phyloP scores from a whole-genome alignment of 768 basidiomycete species.

The Russula brevipes region DNA sequence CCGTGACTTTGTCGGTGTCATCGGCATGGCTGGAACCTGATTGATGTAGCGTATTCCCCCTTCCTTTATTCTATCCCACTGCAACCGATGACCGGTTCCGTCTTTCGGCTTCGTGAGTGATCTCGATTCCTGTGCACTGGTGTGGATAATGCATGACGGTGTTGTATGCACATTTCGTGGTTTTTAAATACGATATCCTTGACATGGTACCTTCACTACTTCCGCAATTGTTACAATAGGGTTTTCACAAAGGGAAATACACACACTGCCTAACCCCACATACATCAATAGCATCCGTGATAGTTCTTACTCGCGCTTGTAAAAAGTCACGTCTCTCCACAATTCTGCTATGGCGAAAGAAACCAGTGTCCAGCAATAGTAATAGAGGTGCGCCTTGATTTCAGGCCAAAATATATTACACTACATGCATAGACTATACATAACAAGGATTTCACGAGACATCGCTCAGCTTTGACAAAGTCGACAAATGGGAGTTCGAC shows the following conservation, averaged over 20 bases:
- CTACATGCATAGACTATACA: background rate
- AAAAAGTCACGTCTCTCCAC: no score
- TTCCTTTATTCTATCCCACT: background rate
- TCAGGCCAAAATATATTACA: background rate
- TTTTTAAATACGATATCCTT: background rate
- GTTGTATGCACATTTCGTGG: background rate
- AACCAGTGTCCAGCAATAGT: no score
- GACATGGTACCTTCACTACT: no score
- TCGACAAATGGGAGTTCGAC: background rate
- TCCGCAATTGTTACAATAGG: no score
- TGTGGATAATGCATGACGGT: background rate
- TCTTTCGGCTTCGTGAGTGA: background rate
- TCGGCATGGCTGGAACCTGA: constrained; percentile 82
- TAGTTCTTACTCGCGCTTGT: no score
- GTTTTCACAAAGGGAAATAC: no score
- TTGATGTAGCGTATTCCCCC: background rate
- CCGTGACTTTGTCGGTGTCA: constrained; percentile 78
- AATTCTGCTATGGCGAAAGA: no score
- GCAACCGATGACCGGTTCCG: background rate
- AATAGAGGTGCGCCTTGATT: background rate
- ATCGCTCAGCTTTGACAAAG: background rate
- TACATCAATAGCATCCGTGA: no score
- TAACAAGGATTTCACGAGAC: background rate
- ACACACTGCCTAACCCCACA: no score
- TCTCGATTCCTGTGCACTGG: background rate